Conservation (phyloP, 202 grass and related monocot species). For the Elaeis oleifera region DNA sequence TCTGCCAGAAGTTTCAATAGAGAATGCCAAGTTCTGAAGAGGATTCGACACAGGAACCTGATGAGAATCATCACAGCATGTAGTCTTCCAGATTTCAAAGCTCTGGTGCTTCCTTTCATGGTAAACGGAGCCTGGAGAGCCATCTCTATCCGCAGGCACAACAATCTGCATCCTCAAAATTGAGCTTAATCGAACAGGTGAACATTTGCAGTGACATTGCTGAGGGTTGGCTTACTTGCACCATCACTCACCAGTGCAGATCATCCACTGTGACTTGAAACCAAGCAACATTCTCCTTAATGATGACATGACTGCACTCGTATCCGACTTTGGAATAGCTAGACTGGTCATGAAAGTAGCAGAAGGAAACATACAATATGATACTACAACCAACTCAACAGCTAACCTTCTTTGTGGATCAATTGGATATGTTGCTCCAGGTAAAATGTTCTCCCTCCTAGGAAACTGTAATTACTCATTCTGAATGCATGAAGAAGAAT, state of each 20-base stretch:
- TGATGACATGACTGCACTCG: constrained; percentile 53
- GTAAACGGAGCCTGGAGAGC: constrained; percentile 45
- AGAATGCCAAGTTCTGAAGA: constrained; percentile 61
- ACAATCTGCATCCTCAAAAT: background rate
- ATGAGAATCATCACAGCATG: constrained; percentile 60
- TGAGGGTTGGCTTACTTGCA: constrained; percentile 60
- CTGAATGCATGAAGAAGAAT: too few species aligned
- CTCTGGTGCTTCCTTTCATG: constrained; percentile 55
- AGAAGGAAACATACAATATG: background rate
- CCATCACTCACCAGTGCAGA: constrained; percentile 52
- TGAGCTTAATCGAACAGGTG: constrained; percentile 31
- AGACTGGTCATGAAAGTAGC: constrained; percentile 16
- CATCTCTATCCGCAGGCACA: constrained; percentile 32
- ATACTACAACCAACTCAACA: constrained; percentile 26
- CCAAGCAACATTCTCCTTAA: constrained; percentile 67
- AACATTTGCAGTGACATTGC: constrained; percentile 44
- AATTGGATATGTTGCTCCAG: constrained; percentile 28
- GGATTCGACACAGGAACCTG: constrained; percentile 63
- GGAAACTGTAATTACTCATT: too few species aligned
- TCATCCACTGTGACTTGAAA: constrained; percentile 68
- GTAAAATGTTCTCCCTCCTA: constrained; percentile 2
- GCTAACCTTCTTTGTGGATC: constrained; percentile 33
- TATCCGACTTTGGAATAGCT: constrained; percentile 56
- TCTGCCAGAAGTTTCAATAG: constrained; percentile 42
- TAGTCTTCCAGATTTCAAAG: constrained; percentile 43